Evolutionary conservation across 306 rosid species (phyloP), one percentile per base, ranked within the genome.

Genomic region (Acacia melanoxylon): DNA sequence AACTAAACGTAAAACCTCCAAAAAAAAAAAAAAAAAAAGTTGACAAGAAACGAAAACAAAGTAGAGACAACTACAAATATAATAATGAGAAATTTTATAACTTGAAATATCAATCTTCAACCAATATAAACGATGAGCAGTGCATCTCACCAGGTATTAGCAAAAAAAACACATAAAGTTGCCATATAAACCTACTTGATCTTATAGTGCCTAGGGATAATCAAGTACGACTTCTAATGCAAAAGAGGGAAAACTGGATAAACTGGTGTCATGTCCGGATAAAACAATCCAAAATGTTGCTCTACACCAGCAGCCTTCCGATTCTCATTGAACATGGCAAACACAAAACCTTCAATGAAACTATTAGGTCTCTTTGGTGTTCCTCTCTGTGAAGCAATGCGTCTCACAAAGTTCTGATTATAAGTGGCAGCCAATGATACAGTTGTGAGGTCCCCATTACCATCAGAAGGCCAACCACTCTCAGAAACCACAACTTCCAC

Each of bases 301-400:
- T 86, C 84, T 1, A 72, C 56, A 9, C 86, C 88, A 5, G 1
- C 14, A 12, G 88, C 77, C 13, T 79, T 81, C 3, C 17, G 80
- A 44, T 90, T 48, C 73, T 86, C 91, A n/a, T 86, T 74, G 69
- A 83, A 90, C 86, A 81, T 46, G n/a, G 86, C 87, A 54, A 83
- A 80, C 4, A 88, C 9, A 65, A 58, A 86, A 2, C 86, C 89
- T 72, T 83, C 85, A 2, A 86, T 70, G 44, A 10, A 41, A 4
- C 4, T 4, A 2, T 51, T 46, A 5, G 81, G 90, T 27, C 78
- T 82, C 29, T 44, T 85, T 1, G 89, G 91, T 4, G 89, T 88
- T 24, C 90, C 90, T 1, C 5, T 6, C n/a, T 12, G 3, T 25
- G 79, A 31, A 12, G 3, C 2, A 7, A 86, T 41, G n/a, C 79